Evolutionary conservation across 306 rosid genomes (phyloP), one percentile per base, ranked within the genome.

Genomic region (Cicer yamashitae): DNA sequence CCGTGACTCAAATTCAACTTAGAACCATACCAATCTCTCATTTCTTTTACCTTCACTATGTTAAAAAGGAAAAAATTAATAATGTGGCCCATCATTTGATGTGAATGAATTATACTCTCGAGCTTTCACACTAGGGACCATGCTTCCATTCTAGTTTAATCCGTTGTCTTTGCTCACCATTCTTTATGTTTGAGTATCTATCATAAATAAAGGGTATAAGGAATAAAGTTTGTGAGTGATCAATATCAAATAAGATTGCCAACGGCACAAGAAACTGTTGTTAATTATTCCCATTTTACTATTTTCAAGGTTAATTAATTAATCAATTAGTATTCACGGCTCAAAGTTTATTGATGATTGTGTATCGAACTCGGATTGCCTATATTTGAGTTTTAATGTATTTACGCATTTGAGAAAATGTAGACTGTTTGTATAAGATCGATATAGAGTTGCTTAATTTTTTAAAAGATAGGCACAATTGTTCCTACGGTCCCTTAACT

Each of bases 141-240:
- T 22, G 30, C 59, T 68, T 46, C 63, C 70, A n/a, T 25, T 47
- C 22, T 1, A 45, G 6, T 22, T 43, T n/a, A 47, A 45, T 10
- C 8, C 41, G 5, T 44, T 57, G 22, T 44, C 37, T 43, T 53
- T 43, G 9, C 30, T 54, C 44, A 13, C 17, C 17, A 77, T 62
- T 34, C 34, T 70, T 41, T 17, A 52, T 47, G 71, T 60, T 78
- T 61, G 25, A 52, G 25, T 39, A 78, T 70, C 71, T 14, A 18
- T 20, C 77, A 43, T 40, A 58, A 25, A 47, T 44, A 10, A 18
- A 45, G 41, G 25, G 40, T 8, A 44, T 67, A 47, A 67, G 22
- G 44, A 68, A 47, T 25, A 67, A 47, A 30, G 57, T 18, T 53
- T 5, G 22, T 47, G 57, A 30, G n/a, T 3, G 15, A 25, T 69